These are phyloP conservation scores for Botrytis byssoidea DNA, from an alignment of 2,329 filamentous ascomycete species.

Conservation along the genomic window DNA sequence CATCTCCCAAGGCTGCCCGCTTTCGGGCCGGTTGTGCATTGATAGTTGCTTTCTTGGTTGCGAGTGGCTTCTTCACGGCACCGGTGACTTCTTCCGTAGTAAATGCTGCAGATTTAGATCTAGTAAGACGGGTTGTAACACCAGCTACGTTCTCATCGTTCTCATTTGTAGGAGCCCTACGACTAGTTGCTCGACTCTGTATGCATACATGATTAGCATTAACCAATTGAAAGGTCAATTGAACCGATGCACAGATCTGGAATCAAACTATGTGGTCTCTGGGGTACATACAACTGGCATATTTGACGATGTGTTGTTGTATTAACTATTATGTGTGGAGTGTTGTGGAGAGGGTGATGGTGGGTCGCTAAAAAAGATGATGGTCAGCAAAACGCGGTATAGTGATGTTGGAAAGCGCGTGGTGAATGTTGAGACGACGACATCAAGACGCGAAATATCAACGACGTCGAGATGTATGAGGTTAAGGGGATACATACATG, in stretches of 20 bases:
- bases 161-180: slow-evolving; percentile 80
- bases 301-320: slow-evolving; percentile 26
- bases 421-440: slow-evolving; percentile 9
- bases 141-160: slow-evolving; percentile 81
- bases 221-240: slow-evolving; percentile 8
- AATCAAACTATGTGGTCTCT: slow-evolving; percentile 15
- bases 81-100: slow-evolving; percentile 54
- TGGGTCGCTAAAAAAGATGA: slow-evolving; percentile 25
- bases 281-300: slow-evolving; percentile 57
- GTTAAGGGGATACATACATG: slow-evolving; percentile 31
- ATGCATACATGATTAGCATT: slow-evolving; percentile 41
- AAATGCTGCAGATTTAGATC: slow-evolving; percentile 82
- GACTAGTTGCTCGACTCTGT: slow-evolving; percentile 65
- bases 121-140: slow-evolving; percentile 77
- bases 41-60: slow-evolving; percentile 66
- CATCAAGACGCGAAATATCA: slow-evolving; percentile 32
- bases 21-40: slow-evolving; percentile 59
- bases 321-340: slow-evolving; percentile 40
- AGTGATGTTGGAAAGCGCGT: slow-evolving; percentile 31
- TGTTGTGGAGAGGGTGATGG: slow-evolving; percentile 24
- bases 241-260: not conserved
- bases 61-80: slow-evolving; percentile 60
- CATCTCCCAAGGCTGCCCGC: slow-evolving; percentile 84
- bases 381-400: slow-evolving; percentile 35
- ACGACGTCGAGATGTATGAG: not conserved